These are phyloP conservation scores for Myochromella boudieri DNA, from an alignment of 768 basidiomycete genomes.

Conservation along the genomic window DNA sequence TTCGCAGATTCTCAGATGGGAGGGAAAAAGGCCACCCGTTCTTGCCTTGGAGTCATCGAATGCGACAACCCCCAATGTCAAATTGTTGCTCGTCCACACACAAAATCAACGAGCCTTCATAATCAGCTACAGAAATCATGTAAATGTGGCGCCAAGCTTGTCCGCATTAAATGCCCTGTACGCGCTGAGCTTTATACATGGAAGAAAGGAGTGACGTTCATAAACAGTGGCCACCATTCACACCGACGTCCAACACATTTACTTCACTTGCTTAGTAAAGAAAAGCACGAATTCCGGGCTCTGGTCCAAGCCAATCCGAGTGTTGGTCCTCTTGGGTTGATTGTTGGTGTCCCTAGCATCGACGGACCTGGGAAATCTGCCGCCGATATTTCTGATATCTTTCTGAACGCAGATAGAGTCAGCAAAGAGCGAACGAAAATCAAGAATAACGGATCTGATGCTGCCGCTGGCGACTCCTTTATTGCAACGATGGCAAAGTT, in stretches of 20 bases:
- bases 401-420: conserved; percentile 11
- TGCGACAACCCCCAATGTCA: conserved; percentile 6
- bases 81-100: background rate
- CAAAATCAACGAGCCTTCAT: background rate
- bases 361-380: conserved; percentile 16
- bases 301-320: conserved; percentile 6
- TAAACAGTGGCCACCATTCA: background rate
- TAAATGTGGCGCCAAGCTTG: background rate
- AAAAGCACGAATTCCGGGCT: background rate
- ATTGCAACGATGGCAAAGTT: conserved; percentile 15
- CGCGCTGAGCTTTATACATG: background rate
- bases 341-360: conserved; percentile 16
- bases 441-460: background rate
- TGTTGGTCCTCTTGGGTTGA: conserved; percentile 10
- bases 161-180: background rate
- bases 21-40: background rate
- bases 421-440: conserved; percentile 7
- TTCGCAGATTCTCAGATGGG: background rate
- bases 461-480: conserved; percentile 12
- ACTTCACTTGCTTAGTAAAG: conserved; percentile 1
- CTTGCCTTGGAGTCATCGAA: conserved; percentile 4
- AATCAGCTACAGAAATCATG: background rate
- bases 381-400: conserved; percentile 17
- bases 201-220: background rate
- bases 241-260: conserved; percentile 5